Evolutionary conservation across 2,329 filamentous ascomycete genomes (phyloP).

Genomic region (Calonectria hongkongensis): DNA sequence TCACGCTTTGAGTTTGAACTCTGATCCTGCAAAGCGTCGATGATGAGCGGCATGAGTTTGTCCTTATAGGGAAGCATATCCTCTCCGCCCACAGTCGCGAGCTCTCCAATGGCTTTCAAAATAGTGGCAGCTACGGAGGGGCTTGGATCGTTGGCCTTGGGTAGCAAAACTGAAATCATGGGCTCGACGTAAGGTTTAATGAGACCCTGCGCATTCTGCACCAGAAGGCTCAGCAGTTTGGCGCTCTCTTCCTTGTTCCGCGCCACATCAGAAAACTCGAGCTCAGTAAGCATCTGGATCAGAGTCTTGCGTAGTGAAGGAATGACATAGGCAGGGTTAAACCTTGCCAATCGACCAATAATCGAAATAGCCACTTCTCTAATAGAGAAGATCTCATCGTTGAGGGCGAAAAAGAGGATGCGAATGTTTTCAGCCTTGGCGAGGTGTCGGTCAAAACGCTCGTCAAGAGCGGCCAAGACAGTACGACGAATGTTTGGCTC

Average conservation of each 20-base stretch:
- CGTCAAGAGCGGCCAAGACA: conserved; percentile 91
- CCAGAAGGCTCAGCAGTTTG: conserved; percentile 91
- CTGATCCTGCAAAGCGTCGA: conserved; percentile 94
- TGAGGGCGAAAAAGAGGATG: conserved; percentile 94
- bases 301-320: conserved; percentile 95
- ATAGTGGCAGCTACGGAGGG: conserved; percentile 94
- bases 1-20: conserved; percentile 93
- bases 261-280: conserved; percentile 95
- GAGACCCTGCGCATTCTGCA: conserved; percentile 92
- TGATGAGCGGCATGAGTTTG: conserved; percentile 94
- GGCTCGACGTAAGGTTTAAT: conserved; percentile 98
- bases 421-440: conserved; percentile 98
- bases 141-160: conserved; percentile 90
- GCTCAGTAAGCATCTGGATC: conserved; percentile 95
- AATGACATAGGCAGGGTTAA: conserved; percentile 98
- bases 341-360: conserved; percentile 91
- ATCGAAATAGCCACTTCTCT: conserved; percentile 97
- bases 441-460: conserved; percentile 96
- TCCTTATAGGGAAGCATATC: conserved; percentile 96
- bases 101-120: conserved; percentile 94
- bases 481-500: conserved; percentile 92
- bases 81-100: conserved; percentile 94
- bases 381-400: conserved; percentile 95
- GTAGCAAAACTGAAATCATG: conserved; percentile 95
- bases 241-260: conserved; percentile 98